Evolutionary conservation across 768 basidiomycete genomes (phyloP), one percentile per base, ranked within the genome.

Genomic region (Baorangia bicolor): DNA sequence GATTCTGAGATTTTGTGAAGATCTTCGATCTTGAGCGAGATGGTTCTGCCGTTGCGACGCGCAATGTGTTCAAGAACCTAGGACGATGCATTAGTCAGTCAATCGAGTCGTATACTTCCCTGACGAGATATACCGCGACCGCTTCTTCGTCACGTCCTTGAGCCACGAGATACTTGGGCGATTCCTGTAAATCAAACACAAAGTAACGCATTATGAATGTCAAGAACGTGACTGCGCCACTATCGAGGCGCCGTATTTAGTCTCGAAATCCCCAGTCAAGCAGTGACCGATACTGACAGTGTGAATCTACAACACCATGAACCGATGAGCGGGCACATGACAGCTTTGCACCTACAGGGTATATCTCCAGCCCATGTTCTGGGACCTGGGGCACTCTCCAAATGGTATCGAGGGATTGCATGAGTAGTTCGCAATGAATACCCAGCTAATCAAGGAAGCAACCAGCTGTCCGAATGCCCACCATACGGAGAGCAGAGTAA

Each of bases 361-460:
- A 64, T 83, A 84, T 66, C 84, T 73, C 84, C 84, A 86, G 12
- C 84, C 84, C 77, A 80, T 82, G 58, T 85, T 86, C 57, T 76
- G 69, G 0, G 69, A 71, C 55, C 75, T 76, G 3, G 72, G 63
- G 59, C 84, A 86, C 59, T 80, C 68, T 37, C 76, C 71, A 31
- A 60, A 63, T 5, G 54, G 53, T 56, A 59, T 56, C 39, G 59
- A 59, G 18, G 72, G 55, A 28, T 68, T 60, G 62, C 84, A 85
- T 5, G 83, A 81, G 61, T 78, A 84, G 56, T 78, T 80, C 25
- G 76, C 76, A 33, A 85, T 81, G 60, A 84, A 80, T 0, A 73
- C 80, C 78, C 81, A 85, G 8, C 81, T 78, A 30, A 85, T 72
- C 30, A 79, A 65, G 18, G 78, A 82, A 10, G 81, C 77, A 18